Evolutionary conservation across 2,329 filamentous ascomycete genomes (phyloP), one percentile per base, ranked within the genome.

Genomic region (Byssochlamys sp.): DNA sequence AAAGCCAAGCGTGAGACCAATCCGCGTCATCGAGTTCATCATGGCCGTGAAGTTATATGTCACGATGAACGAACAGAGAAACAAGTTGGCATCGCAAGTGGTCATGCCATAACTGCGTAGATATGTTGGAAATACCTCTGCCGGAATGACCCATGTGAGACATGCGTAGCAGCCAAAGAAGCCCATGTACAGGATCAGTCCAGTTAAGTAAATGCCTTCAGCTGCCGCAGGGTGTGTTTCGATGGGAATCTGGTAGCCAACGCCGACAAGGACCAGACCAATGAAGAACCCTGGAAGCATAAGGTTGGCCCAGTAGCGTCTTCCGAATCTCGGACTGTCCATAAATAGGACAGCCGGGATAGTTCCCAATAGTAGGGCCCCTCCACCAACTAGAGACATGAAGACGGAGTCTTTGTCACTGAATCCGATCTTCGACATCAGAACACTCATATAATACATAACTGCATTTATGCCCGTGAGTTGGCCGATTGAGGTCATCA

Each of bases 21-120:
- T 88, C 33, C 73, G 77, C 6, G 78, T 81, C 80, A 90, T 87
- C n/a, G 82, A 81, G 0, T 80, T 69, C 69, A 87, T 82, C 87
- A 89, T 90, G 9, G 78, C 77, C 0, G 80, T 80, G 73, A 89
- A 90, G 78, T 89, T 89, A 78, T 89, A 89, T 9, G 86, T 89
- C 55, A 89, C 85, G 63, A 88, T 79, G 74, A 89, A 89, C 1
- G 84, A 86, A 55, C 81, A 83, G 25, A 89, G 77, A 80, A 89
- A 90, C 4, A 89, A 77, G 60, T 84, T 82, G 1, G 81, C 84
- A 52, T 85, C 84, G 0, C 84, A 86, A 0, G 82, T 85, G 3
- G 85, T 87, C 86, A 90, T 89, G 59, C 87, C 87, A 70, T 89
- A 89, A 10, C 79, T 83, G 54, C 87, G 81, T 0, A 89, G 80